Conservation (phyloP, 2,329 filamentous ascomycete genomes). For the Elsinoe batatas region DNA sequence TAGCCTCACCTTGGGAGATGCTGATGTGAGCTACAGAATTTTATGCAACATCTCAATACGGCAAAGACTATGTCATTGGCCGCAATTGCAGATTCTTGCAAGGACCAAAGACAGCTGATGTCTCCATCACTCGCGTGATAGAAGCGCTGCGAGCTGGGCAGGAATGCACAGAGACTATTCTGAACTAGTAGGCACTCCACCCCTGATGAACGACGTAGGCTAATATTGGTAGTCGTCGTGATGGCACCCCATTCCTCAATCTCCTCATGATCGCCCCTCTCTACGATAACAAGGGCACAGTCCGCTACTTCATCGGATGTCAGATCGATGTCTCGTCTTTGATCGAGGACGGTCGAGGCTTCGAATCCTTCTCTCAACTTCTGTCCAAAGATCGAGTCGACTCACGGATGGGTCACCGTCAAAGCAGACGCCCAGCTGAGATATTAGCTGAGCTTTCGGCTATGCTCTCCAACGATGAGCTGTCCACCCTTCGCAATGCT, state of each 20-base stretch:
- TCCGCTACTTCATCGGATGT: conserved; percentile 32
- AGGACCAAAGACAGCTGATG: conserved; percentile 14
- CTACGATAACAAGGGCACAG: conserved; percentile 32
- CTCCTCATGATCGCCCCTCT: conserved; percentile 32
- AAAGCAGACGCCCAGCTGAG: conserved; percentile 19
- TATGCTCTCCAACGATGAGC: conserved; percentile 25
- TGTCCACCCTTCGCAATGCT: conserved; percentile 23
- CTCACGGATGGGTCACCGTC: conserved; percentile 19
- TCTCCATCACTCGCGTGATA: conserved; percentile 28
- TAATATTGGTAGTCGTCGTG: conserved; percentile 21
- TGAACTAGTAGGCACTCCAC: conserved; percentile 29
- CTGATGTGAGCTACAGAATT: conserved; percentile 27
- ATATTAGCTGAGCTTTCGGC: conserved; percentile 24
- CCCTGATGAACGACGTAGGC: not conserved
- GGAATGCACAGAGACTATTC: conserved; percentile 34
- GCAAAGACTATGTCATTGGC: conserved; percentile 34
- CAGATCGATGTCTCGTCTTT: conserved; percentile 32
- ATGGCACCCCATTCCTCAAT: conserved; percentile 34
- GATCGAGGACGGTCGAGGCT: conserved; percentile 28
- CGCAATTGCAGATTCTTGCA: conserved; percentile 23
- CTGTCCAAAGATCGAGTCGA: conserved; percentile 24
- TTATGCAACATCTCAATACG: conserved; percentile 35
- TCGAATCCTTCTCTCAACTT: conserved; percentile 29
- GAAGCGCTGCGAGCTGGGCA: conserved; percentile 30
- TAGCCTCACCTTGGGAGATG: not conserved